Evolutionary conservation across 805 yeast genomes (phyloP).

Genomic region (Pichia insulana): DNA sequence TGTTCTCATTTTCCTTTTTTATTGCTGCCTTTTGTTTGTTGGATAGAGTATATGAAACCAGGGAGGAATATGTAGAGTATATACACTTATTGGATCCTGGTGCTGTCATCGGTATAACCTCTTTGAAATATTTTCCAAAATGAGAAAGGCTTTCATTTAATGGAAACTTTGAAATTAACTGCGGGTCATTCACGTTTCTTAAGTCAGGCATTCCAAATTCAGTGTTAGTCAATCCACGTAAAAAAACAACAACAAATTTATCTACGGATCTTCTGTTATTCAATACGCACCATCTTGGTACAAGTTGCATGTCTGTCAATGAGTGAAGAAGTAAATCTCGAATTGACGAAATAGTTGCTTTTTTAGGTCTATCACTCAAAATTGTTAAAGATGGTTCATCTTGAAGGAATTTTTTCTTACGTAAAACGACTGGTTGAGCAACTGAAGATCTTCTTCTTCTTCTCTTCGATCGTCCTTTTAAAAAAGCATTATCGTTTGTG

Average conservation of each 20-base stretch:
- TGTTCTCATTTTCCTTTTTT: conserved; percentile 25
- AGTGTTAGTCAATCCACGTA: conserved; percentile 52
- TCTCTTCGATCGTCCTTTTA: not conserved
- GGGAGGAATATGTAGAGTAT: conserved; percentile 46
- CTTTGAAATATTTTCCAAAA: conserved; percentile 32
- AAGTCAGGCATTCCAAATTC: conserved; percentile 32
- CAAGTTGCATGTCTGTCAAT: conserved; percentile 31
- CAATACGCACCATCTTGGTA: conserved; percentile 44
- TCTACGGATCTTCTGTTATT: conserved; percentile 38
- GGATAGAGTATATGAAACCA: conserved; percentile 48
- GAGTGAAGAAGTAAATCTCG: conserved; percentile 39
- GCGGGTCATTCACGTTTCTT: conserved; percentile 10
- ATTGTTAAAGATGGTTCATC: conserved; percentile 12
- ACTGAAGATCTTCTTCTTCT: conserved; percentile 34
- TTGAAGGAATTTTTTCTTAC: conserved; percentile 27
- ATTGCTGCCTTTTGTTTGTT: conserved; percentile 44
- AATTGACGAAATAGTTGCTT: conserved; percentile 31
- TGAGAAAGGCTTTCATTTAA: conserved; percentile 22
- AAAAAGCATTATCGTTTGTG: not conserved
- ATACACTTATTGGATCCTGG: conserved; percentile 58
- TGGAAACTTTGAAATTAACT: conserved; percentile 4
- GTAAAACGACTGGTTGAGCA: conserved; percentile 21
- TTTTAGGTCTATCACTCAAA: conserved; percentile 15
- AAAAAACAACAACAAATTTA: conserved; percentile 49
- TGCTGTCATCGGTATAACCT: conserved; percentile 40